Evolutionary conservation across 2,329 filamentous ascomycete genomes (phyloP).

Genomic region (Esteya vermicola): DNA sequence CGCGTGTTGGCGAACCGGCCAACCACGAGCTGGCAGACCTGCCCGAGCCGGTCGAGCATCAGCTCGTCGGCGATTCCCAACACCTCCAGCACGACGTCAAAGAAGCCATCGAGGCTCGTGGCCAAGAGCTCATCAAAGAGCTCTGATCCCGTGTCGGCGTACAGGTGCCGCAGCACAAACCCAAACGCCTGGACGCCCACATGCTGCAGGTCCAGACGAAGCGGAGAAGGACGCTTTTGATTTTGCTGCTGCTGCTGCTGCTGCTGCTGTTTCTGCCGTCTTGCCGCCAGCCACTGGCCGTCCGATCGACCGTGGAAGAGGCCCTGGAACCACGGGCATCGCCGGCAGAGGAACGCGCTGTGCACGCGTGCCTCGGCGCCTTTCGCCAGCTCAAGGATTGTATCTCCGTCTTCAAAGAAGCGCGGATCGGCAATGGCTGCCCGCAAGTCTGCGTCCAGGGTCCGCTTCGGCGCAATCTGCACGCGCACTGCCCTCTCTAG

Average conservation of each 20-base stretch:
- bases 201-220: constrained; percentile 72
- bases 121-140: constrained; percentile 67
- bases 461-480: constrained; percentile 51
- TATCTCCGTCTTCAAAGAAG: constrained; percentile 70
- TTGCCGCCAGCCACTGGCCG: constrained; percentile 68
- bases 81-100: constrained; percentile 82
- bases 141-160: constrained; percentile 66
- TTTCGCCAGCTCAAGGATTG: constrained; percentile 63
- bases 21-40: constrained; percentile 75
- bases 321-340: constrained; percentile 85
- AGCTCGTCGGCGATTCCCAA: constrained; percentile 84
- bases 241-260: constrained; percentile 35
- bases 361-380: constrained; percentile 60
- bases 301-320: constrained; percentile 79
- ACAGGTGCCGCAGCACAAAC: constrained; percentile 68
- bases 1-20: constrained; percentile 74
- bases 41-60: constrained; percentile 83
- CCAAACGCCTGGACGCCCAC: constrained; percentile 59
- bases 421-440: constrained; percentile 50
- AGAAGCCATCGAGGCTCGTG: constrained; percentile 64
- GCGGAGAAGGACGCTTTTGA: constrained; percentile 19
- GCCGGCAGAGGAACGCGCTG: constrained; percentile 62
- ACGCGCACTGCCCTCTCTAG: constrained; percentile 67
- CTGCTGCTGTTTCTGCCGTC: constrained; percentile 44
- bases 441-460: constrained; percentile 56